Evolutionary conservation across 1,139 yeast species (phyloP).

Genomic region (Kurtzmaniella natalensis): DNA sequence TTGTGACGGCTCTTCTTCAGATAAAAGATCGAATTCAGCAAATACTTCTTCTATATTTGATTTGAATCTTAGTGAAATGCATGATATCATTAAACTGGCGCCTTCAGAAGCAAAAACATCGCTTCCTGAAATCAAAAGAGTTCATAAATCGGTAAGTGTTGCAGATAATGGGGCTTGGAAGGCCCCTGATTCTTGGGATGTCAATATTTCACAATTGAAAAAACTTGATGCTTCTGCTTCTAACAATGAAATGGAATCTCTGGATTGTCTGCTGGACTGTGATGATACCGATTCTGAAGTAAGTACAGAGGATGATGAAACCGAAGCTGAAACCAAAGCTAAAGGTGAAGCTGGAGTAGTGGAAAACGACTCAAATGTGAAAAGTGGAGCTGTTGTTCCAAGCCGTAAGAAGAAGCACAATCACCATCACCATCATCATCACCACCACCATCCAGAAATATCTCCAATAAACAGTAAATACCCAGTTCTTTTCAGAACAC

Average conservation of each 20-base stretch:
- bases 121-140: slow-evolving; percentile 3
- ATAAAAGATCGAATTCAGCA: background rate
- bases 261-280: slow-evolving; percentile 4
- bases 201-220: slow-evolving; percentile 33
- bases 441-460: slow-evolving; percentile 3
- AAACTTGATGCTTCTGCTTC: slow-evolving; percentile 14
- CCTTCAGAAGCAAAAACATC: slow-evolving; percentile 7
- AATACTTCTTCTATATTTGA: slow-evolving; percentile 20
- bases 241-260: slow-evolving; percentile 9
- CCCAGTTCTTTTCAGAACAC: slow-evolving; percentile 38
- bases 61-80: slow-evolving; percentile 48
- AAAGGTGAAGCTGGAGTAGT: too few relatives aligned
- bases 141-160: slow-evolving; percentile 6
- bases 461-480: slow-evolving; percentile 11
- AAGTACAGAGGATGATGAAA: slow-evolving; percentile 1
- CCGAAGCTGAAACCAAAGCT: background rate
- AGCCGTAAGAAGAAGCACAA: slow-evolving; percentile 2
- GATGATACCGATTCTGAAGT: background rate
- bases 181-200: slow-evolving; percentile 83
- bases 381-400: background rate
- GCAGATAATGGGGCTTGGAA: slow-evolving; percentile 38
- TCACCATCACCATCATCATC: slow-evolving; percentile 10
- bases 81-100: slow-evolving; percentile 44
- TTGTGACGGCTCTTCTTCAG: too few relatives aligned
- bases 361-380: background rate